A percentile compares a stretch with the other conserved stretches of the same genome.
Conservation (phyloP, 441 rosid genomes). For the Manihot esculenta region DNA sequence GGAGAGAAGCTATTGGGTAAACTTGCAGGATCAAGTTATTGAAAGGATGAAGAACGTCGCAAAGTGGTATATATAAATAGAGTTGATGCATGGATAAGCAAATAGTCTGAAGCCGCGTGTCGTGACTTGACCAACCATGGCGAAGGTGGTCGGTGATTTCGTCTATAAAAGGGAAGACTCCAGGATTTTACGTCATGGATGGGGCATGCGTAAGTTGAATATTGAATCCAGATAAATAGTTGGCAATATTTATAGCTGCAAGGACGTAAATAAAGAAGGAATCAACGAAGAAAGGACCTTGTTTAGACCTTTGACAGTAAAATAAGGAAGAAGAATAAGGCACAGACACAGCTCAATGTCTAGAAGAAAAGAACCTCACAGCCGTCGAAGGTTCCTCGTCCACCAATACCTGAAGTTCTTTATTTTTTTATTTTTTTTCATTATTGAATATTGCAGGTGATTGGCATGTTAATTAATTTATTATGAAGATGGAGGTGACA, state of each 20-base stretch:
- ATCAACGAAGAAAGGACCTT: constrained; percentile 11
- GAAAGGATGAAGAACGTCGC: neutral
- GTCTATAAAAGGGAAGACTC: constrained; percentile 8
- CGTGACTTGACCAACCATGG: constrained; percentile 25
- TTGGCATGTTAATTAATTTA: too few species aligned
- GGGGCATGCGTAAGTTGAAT: too few species aligned
- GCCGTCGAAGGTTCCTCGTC: neutral
- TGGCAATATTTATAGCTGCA: too few species aligned
- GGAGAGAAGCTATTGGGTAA: too few species aligned
- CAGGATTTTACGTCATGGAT: neutral
- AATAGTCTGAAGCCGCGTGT: constrained; percentile 18
- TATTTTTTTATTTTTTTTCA: neutral
- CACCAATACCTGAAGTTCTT: neutral
- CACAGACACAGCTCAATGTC: too few species aligned
- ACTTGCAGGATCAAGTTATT: neutral
- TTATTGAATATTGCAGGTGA: neutral
- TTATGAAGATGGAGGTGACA: too few species aligned
- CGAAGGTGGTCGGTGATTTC: neutral
- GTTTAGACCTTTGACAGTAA: neutral
- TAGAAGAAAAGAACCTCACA: neutral
- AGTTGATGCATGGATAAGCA: too few species aligned
- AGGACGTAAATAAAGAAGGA: constrained; percentile 9
- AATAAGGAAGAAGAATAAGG: too few species aligned
- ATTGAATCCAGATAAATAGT: too few species aligned
- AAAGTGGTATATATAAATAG: too few species aligned